phyloP scores from a whole-genome alignment of 768 basidiomycete genomes.

The Boletellus ananiceps region DNA sequence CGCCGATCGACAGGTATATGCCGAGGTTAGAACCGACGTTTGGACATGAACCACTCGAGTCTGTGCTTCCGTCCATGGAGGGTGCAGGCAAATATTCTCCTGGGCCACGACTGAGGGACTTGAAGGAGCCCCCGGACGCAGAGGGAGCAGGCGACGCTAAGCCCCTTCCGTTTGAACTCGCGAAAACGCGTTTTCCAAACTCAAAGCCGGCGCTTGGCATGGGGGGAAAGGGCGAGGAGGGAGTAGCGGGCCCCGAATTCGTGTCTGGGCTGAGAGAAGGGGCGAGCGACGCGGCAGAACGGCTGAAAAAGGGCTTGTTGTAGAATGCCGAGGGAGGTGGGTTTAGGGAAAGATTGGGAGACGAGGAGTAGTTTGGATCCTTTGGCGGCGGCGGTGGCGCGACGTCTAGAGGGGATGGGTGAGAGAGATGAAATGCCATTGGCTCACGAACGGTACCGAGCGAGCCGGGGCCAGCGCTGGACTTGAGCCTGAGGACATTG shows the following conservation, averaged over 20 bases:
- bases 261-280: constrained; percentile 32
- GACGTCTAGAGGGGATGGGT: constrained; percentile 3
- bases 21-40: constrained; percentile 1
- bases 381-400: constrained; percentile 57
- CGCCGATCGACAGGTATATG: constrained; percentile 14
- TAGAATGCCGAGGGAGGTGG: constrained; percentile 10
- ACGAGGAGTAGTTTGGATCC: constrained; percentile 45
- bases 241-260: constrained; percentile 16
- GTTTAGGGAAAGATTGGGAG: constrained; percentile 3
- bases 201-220: constrained; percentile 1
- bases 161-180: constrained; percentile 4
- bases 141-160: constrained; percentile 18
- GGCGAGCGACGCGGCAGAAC: constrained; percentile 45
- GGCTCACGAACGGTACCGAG: neutral
- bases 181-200: neutral
- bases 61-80: constrained; percentile 25
- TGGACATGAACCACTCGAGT: constrained; percentile 23
- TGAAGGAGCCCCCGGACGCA: constrained; percentile 16
- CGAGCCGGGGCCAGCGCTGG: constrained; percentile 1
- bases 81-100: constrained; percentile 10
- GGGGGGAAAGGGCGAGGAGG: constrained; percentile 13
- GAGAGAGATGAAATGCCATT: neutral
- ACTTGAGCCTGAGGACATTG: constrained; percentile 39
- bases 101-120: constrained; percentile 9
- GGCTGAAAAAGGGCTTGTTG: constrained; percentile 35